phyloP scores from a whole-genome alignment of 1,284 basidiomycete genomes.

The Golubevia pallescens region DNA sequence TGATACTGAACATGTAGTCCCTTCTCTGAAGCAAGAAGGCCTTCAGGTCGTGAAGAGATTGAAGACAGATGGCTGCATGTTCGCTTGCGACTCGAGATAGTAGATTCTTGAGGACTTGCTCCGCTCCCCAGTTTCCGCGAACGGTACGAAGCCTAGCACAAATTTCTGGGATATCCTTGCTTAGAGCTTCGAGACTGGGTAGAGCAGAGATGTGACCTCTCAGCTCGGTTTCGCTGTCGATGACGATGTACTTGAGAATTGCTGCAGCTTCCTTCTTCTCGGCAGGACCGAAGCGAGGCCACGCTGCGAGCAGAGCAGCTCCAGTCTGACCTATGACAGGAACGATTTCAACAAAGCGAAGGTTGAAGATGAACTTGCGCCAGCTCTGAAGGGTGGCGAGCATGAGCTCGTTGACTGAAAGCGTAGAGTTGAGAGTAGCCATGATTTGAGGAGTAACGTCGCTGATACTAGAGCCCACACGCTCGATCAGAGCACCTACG shows the following conservation, averaged over 20 bases:
- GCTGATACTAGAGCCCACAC: slow-evolving; percentile 76
- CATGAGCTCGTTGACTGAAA: slow-evolving; percentile 76
- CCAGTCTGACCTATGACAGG: slow-evolving; percentile 86
- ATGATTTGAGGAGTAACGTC: slow-evolving; percentile 89
- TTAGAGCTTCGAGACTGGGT: slow-evolving; percentile 67
- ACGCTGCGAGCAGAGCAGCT: slow-evolving; percentile 80
- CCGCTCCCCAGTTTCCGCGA: slow-evolving; percentile 68
- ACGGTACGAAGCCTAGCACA: slow-evolving; percentile 35
- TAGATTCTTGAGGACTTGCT: slow-evolving; percentile 71
- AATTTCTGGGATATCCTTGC: slow-evolving; percentile 52
- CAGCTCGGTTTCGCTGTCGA: slow-evolving; percentile 70
- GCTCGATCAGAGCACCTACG: slow-evolving; percentile 75
- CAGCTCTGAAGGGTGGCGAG: slow-evolving; percentile 82
- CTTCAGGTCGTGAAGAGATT: slow-evolving; percentile 80
- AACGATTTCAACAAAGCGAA: slow-evolving; percentile 77
- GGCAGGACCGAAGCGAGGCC: slow-evolving; percentile 72
- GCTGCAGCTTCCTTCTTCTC: slow-evolving; percentile 71
- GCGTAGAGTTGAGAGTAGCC: slow-evolving; percentile 91
- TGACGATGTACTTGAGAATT: slow-evolving; percentile 76
- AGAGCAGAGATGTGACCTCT: slow-evolving; percentile 71
- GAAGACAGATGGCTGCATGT: slow-evolving; percentile 79
- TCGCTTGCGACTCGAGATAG: slow-evolving; percentile 79
- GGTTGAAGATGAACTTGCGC: slow-evolving; percentile 77
- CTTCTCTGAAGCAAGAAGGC: slow-evolving; percentile 39
- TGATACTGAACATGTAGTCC: slow-evolving; percentile 31